These are phyloP conservation scores for Plasmopara viticola DNA, from an alignment of 352 stramenopile genomes.

Conservation along the genomic window DNA sequence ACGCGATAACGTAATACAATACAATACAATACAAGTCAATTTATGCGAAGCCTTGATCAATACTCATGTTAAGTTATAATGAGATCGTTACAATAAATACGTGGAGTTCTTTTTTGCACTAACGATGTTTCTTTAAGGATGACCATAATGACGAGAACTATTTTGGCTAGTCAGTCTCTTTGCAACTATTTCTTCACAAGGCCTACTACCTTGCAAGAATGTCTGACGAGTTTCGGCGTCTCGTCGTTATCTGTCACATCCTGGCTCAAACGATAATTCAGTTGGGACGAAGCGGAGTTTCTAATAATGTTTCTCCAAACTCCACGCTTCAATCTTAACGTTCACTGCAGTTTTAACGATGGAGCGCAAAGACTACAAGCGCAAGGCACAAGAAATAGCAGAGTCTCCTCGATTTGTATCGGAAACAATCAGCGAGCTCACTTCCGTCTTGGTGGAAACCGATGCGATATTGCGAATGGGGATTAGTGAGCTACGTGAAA, in stretches of 20 bases:
- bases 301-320: conserved; percentile 2
- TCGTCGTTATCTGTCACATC: background rate
- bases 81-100: too few relatives aligned
- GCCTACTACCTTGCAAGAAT: too few relatives aligned
- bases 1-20: too few relatives aligned
- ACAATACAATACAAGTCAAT: too few relatives aligned
- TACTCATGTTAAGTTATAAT: too few relatives aligned
- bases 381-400: conserved; percentile 13
- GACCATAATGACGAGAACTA: too few relatives aligned
- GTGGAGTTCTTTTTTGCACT: too few relatives aligned
- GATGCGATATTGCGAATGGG: conserved; percentile 9
- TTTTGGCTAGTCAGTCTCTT: too few relatives aligned
- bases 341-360: conserved; percentile 9
- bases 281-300: background rate
- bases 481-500: conserved; percentile 13
- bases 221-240: too few relatives aligned
- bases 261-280: background rate
- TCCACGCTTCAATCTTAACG: conserved; percentile 4
- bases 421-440: conserved; percentile 17
- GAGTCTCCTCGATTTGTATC: conserved; percentile 11
- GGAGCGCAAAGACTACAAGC: conserved; percentile 21
- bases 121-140: too few relatives aligned
- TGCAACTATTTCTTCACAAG: too few relatives aligned
- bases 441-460: conserved; percentile 4
- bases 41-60: too few relatives aligned